Evolutionary conservation across 495 filamentous ascomycete species (phyloP).

Genomic region (Penicillium egyptiacum): DNA sequence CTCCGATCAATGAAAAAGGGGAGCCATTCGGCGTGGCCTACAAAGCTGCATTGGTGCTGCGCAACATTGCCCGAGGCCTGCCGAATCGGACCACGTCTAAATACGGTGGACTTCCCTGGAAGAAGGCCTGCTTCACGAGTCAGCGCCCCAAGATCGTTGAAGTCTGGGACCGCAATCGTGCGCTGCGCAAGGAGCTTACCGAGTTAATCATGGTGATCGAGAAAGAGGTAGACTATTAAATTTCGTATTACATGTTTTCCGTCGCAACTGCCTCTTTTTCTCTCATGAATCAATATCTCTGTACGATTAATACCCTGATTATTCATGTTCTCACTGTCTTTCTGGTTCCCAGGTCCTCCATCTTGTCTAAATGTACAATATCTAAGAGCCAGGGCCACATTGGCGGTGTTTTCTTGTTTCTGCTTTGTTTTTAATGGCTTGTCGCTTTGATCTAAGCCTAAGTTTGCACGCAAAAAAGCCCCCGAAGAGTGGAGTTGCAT

Average conservation of each 20-base stretch:
- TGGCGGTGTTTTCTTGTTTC: conserved; percentile 11
- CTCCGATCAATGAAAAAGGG: conserved; percentile 73
- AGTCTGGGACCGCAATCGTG: conserved; percentile 45
- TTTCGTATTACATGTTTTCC: conserved; percentile 4
- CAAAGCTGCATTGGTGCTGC: conserved; percentile 78
- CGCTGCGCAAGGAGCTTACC: conserved; percentile 45
- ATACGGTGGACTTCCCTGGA: conserved; percentile 40
- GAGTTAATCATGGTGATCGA: conserved; percentile 49
- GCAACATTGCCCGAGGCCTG: conserved; percentile 81
- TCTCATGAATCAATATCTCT: conserved; percentile 20
- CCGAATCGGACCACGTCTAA: conserved; percentile 41
- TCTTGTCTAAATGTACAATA: conserved; percentile 10
- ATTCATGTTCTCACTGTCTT: conserved; percentile 6
- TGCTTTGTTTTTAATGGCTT: not conserved
- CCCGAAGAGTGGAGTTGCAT: conserved; percentile 19
- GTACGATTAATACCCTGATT: conserved; percentile 30
- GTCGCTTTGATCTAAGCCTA: not conserved
- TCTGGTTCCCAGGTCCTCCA: conserved; percentile 2
- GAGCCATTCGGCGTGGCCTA: conserved; percentile 84
- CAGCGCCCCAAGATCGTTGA: conserved; percentile 46
- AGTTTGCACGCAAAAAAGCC: conserved; percentile 18
- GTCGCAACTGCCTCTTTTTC: conserved; percentile 8
- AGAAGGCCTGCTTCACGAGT: conserved; percentile 44
- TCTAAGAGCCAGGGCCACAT: not conserved
- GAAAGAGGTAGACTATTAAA: conserved; percentile 43